A percentile compares a stretch with the other conserved stretches of the same genome.
phyloP scores from a whole-genome alignment of 768 basidiomycete genomes.

The Pulveroboletus sp. region DNA sequence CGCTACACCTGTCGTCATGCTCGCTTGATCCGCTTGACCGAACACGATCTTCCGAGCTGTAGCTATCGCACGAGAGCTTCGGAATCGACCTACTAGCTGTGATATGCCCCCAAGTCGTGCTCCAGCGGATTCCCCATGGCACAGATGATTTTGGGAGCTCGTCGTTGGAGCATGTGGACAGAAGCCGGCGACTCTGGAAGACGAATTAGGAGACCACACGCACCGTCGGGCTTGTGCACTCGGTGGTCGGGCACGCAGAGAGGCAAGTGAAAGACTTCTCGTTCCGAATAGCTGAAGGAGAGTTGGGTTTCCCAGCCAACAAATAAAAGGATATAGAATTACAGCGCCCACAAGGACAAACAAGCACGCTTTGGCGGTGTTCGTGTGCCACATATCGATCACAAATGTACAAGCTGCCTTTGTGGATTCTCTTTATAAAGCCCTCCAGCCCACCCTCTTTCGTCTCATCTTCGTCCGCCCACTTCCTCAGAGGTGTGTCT shows the following conservation, averaged over 20 bases:
- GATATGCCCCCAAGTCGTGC: background rate
- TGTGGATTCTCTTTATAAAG: conserved; percentile 28
- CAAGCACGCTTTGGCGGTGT: conserved; percentile 35
- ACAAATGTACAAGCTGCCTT: conserved; percentile 28
- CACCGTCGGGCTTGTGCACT: background rate
- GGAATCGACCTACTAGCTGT: background rate
- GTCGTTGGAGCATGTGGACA: background rate
- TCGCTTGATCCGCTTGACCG: background rate
- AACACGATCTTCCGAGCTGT: background rate
- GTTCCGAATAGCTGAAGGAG: conserved; percentile 5
- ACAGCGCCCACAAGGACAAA: conserved; percentile 44
- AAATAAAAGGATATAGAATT: conserved; percentile 27
- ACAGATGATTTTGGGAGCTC: background rate
- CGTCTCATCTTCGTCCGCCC: background rate
- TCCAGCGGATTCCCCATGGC: background rate
- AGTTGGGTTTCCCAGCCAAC: conserved; percentile 23
- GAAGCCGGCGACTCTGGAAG: background rate
- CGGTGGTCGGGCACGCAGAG: background rate
- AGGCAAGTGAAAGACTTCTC: conserved; percentile 1
- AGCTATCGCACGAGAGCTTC: background rate
- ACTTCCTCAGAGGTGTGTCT: conserved; percentile 4
- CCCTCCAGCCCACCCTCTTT: background rate
- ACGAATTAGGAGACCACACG: background rate
- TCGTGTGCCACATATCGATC: conserved; percentile 28
- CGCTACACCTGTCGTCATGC: background rate